Evolutionary conservation across 2,329 filamentous ascomycete genomes (phyloP), one percentile per base, ranked within the genome.

Genomic region (Stemphylium beticola): DNA sequence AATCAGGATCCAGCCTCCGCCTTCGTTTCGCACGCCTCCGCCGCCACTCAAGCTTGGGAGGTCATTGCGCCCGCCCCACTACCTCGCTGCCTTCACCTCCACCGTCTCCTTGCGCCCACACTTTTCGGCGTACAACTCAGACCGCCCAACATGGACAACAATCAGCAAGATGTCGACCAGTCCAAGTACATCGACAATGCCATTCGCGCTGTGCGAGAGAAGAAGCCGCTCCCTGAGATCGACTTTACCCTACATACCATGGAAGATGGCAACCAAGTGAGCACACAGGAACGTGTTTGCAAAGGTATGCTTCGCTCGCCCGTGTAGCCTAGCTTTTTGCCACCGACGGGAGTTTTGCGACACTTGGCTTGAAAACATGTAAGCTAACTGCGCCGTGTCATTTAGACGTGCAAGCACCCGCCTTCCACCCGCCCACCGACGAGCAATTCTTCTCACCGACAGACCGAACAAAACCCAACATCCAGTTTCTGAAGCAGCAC

Each of bases 241-340:
- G 95, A 99, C 82, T 99, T 99, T 77, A 96, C 92, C 52, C 87
- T 99, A 73, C 95, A 99, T 78, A 95, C 90, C 60, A 97, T 98
- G 93, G 95, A 99, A 77, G 95, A 99, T 82, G 92, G 91, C 73
- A 88, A 86, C 49, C 92, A 96, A 81, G 95, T 99, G 75, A 98
- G 86, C 86, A 99, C 95, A 59, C 80, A 90, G 75, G 95, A 99
- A 80, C 87, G 95, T 76, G 95, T 99, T 58, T 96, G 93, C 84
- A 99, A 98, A 92, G 95, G 95, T 98, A 85, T 43, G 68, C 47
- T 57, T 34, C 48, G 42, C 58, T 24, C 46, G 14, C 22, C 11
- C 36, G 47, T 37, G 29, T 52, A 29, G 41, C 46, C 10, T 38
- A n/a, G 22, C 24, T 31, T 24, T 7, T 37, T n/a, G 49, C 55